Base-by-base conservation (phyloP, 192 early-diverging fungal species). In the Rhizophlyctis rosea region DNA sequence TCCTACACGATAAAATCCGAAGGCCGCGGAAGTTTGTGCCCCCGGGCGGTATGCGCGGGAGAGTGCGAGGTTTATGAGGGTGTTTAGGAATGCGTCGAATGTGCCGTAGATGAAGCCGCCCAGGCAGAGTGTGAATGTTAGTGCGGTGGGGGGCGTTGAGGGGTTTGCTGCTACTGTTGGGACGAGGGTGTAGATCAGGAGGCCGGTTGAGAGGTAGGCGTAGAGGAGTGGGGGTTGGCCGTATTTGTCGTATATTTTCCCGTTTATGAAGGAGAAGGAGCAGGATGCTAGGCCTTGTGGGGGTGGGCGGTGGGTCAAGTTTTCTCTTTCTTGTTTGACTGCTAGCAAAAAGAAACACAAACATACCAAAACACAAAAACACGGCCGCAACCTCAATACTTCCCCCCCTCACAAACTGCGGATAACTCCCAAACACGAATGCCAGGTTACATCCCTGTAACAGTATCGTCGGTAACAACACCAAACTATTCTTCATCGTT, bases 391-490 rank as follows among this genome's bases (percentile, higher is more conserved):
- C 57, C 30, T 44, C 57, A 4, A 53, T 39, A n/a, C 36, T 29
- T 11, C 65, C 55, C 2, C 57, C 33, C 47, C 57, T 56, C 29
- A 67, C 24, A 56, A 60, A 34, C 9, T 67, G 50, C 23, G 65
- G 56, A 18, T 59, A 36, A 2, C 65, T 14, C 25, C 65, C 65
- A 60, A 67, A 67, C 55, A 53, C 50, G 34, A 67, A 67, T 33
- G 56, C 65, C 56, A 67, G 36, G 31, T 67, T 67, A 52, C 65
- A 67, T 23, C 65, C 65, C 57, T 67, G 65, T 50, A 67, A 25
- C 65, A 56, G 60, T 34, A 67, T 67, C 1, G 47, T 31, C 29
- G 65, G 65, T 34, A 52, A 7, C 16, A 67, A 2, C 23, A 67
- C 65, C 65, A 34, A 28, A 33, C 65, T 67, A 47, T 59, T 58